Percentiles rank a stretch among this genome's conserved stretches.
Evolutionary conservation across 2,329 filamentous ascomycete genomes (phyloP).

Genomic region (Talaromyces sp.): DNA sequence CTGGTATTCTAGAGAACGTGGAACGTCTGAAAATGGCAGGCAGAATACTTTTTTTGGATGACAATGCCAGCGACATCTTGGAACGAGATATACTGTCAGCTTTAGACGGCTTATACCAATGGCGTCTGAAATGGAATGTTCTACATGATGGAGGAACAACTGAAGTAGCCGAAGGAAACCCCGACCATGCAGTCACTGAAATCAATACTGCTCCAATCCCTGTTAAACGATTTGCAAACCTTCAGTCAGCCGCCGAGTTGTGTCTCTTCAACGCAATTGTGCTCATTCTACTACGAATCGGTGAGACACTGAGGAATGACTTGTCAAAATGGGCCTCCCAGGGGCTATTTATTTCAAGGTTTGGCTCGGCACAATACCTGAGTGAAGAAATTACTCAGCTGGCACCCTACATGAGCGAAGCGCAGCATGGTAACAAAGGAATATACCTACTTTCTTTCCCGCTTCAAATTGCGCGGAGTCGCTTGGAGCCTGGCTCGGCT

Average conservation of each 20-base stretch:
- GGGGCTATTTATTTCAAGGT: background rate
- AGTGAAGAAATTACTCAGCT: background rate
- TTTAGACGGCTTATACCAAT: background rate
- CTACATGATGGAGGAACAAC: background rate
- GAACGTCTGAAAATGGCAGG: background rate
- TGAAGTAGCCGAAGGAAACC: background rate
- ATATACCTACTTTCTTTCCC: constrained; percentile 9
- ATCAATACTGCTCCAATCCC: background rate
- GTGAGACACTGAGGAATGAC: background rate
- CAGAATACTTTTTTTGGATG: background rate
- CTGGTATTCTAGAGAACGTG: background rate
- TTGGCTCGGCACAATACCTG: background rate
- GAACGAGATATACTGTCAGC: background rate
- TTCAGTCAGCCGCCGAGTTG: background rate
- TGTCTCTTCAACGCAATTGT: background rate
- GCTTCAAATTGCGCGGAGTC: background rate
- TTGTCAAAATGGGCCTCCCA: background rate
- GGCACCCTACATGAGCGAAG: background rate
- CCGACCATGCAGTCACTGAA: background rate
- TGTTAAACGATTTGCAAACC: background rate
- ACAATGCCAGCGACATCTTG: background rate
- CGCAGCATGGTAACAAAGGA: constrained; percentile 6
- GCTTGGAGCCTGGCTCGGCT: background rate
- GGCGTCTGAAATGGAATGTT: background rate
- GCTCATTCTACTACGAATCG: background rate